Evolutionary conservation across 2,329 filamentous ascomycete genomes (phyloP).

Genomic region (Clonostachys solani): DNA sequence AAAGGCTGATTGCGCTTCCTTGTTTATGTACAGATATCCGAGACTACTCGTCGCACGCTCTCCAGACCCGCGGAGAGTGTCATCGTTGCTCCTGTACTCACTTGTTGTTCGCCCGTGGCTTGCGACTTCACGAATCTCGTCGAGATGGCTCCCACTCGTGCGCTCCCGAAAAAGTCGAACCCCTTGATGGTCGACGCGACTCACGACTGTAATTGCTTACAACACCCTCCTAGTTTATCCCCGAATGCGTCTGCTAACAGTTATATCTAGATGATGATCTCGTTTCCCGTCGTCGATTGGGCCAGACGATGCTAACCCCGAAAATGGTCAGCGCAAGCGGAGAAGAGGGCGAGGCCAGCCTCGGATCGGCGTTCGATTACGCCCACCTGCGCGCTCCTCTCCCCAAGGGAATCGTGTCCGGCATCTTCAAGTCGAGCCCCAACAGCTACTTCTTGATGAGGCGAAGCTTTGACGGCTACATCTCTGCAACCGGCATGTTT

Average conservation of each 20-base stretch:
- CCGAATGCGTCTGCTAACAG: constrained; percentile 3
- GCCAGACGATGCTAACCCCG: constrained; percentile 84
- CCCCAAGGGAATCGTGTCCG: constrained; percentile 85
- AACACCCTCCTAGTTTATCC: too few species aligned
- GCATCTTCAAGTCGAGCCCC: constrained; percentile 86
- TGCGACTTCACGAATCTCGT: background rate
- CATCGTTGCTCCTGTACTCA: background rate
- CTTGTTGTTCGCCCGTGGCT: background rate
- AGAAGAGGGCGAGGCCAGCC: constrained; percentile 66
- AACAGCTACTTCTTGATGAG: constrained; percentile 97
- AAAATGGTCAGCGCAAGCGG: constrained; percentile 54
- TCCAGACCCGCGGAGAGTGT: too few species aligned
- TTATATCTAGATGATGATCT: constrained; percentile 60
- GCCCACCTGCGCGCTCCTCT: constrained; percentile 90
- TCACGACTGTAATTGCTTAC: constrained; percentile 49
- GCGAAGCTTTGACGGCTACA: constrained; percentile 77
- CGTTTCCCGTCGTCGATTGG: constrained; percentile 79
- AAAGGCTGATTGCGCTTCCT: too few species aligned
- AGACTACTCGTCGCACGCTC: too few species aligned
- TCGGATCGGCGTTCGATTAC: constrained; percentile 87
- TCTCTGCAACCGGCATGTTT: constrained; percentile 89
- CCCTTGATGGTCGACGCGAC: constrained; percentile 43
- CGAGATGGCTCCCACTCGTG: constrained; percentile 1
- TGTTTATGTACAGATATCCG: too few species aligned
- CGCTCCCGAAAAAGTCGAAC: constrained; percentile 4